Evolutionary conservation across 805 yeast species (phyloP), one percentile per base, ranked within the genome.

Genomic region (Candida xyloterini): DNA sequence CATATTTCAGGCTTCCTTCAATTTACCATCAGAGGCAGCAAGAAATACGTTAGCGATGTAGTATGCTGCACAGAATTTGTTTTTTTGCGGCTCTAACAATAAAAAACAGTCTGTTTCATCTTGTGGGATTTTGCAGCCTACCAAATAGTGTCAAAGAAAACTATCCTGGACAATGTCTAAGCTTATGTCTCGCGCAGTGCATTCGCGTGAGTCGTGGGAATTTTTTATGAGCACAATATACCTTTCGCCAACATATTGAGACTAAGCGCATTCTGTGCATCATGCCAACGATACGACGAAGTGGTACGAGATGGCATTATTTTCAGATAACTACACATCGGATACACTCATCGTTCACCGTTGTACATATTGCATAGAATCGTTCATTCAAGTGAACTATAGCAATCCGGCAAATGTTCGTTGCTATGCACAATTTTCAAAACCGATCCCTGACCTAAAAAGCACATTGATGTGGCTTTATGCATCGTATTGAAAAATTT

Each of bases 1-100:
- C 20, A 5, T 18, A 18, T 29, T 29, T n/a, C 31, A 15, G 21
- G 7, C 31, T 15, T 29, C 15, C 10, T n/a, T 7, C 13, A 29
- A 15, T 30, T 30, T 20, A 30, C 15, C 15, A 15, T 14, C 29
- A 27, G 32, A 27, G 22, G 42, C 35, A 38, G 36, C 42, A 38
- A 31, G 27, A 32, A 32, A 10, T 15, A 18, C 14, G 22, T 38
- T 38, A 38, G 42, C 42, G 42, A 38, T 38, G 29, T 24, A 38
- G 16, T 16, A 27, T 38, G 32, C 27, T 38, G 42, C 33, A 32
- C 14, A n/a, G 42, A 38, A 38, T 31, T 30, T 13, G 7, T 23
- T 4, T 38, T 38, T 31, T 38, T 21, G 36, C 33, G 13, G 18
- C 15, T 2, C 10, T 27, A 14, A 37, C 40, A 37, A 37, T 37